Conservation (phyloP, 2,329 filamentous ascomycete genomes). For the Colletotrichum horii region DNA sequence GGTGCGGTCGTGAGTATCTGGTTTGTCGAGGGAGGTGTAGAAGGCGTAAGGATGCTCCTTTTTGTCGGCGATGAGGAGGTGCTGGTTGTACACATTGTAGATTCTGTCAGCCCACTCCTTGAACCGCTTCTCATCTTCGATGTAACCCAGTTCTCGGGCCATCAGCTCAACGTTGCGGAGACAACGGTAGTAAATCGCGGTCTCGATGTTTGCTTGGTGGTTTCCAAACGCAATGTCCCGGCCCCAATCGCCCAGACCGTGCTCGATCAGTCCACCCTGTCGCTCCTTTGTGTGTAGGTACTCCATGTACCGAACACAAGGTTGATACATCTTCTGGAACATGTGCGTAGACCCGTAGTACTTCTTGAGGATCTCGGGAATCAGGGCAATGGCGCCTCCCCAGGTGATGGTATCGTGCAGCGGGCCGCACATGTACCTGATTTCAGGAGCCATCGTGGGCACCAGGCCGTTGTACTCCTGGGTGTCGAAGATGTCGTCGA, state of each 20-base stretch:
- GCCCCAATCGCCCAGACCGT: slow-evolving; percentile 49
- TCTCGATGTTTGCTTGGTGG: slow-evolving; percentile 49
- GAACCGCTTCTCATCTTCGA: slow-evolving; percentile 29
- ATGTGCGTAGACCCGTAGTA: slow-evolving; percentile 44
- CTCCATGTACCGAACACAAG: slow-evolving; percentile 45
- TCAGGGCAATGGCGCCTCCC: slow-evolving; percentile 42
- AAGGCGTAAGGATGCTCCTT: slow-evolving; percentile 36
- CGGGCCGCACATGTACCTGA: slow-evolving; percentile 51
- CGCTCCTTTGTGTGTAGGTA: slow-evolving; percentile 44
- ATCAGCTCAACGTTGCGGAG: slow-evolving; percentile 39
- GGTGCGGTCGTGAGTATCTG: slow-evolving; percentile 34
- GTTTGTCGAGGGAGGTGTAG: slow-evolving; percentile 41
- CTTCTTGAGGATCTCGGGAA: slow-evolving; percentile 39
- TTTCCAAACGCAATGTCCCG: slow-evolving; percentile 47
- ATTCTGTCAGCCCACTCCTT: slow-evolving; percentile 32
- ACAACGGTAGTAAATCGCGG: slow-evolving; percentile 47
- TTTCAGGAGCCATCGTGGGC: slow-evolving; percentile 51
- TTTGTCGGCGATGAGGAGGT: slow-evolving; percentile 36
- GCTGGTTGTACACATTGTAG: slow-evolving; percentile 35
- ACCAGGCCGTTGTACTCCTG: slow-evolving; percentile 49
- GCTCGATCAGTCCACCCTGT: slow-evolving; percentile 44
- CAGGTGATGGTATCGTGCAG: slow-evolving; percentile 51
- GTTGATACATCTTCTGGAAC: slow-evolving; percentile 39
- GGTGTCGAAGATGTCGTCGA: slow-evolving; percentile 50
- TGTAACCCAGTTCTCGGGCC: slow-evolving; percentile 32